A percentile compares a stretch with the other conserved stretches of the same genome.
Conservation (phyloP, 768 basidiomycete species). For the Pleurotus djamor region DNA sequence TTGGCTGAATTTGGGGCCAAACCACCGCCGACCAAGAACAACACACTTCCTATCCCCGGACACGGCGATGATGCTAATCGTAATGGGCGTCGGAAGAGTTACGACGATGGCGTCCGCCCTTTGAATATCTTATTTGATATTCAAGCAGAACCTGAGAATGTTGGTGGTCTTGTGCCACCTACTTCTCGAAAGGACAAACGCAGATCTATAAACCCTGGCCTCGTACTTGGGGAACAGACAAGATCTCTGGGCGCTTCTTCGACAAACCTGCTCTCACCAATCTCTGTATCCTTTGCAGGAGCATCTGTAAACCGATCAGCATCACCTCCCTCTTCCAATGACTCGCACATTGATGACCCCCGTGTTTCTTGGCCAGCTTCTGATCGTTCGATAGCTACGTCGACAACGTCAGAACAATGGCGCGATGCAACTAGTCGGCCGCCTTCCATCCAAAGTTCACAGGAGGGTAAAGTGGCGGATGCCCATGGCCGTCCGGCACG, state of each 20-base stretch:
- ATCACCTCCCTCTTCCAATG: constrained; percentile 17
- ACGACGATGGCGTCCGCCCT: constrained; percentile 43
- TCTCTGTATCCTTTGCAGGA: constrained; percentile 24
- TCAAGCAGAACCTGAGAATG: constrained; percentile 9
- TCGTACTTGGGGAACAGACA: constrained; percentile 25
- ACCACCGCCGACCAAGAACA: constrained; percentile 29
- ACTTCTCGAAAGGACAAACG: constrained; percentile 41
- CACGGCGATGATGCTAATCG: constrained; percentile 11
- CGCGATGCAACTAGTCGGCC: constrained; percentile 1
- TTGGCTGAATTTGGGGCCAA: constrained; percentile 6
- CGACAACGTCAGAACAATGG: constrained; percentile 5
- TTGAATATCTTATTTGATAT: constrained; percentile 29
- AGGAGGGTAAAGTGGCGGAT: constrained; percentile 7
- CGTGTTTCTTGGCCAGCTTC: neutral
- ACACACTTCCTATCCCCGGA: constrained; percentile 36
- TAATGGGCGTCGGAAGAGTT: constrained; percentile 35
- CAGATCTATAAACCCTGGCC: constrained; percentile 47
- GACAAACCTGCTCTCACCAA: constrained; percentile 27
- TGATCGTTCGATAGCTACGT: neutral
- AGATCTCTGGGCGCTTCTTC: constrained; percentile 12
- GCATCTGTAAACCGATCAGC: constrained; percentile 20
- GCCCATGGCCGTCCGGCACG: constrained; percentile 11
- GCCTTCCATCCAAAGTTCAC: neutral
- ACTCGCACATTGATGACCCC: neutral
- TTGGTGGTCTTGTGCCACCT: constrained; percentile 28